phyloP scores from a whole-genome alignment of 2,329 filamentous ascomycete species.

The Clarireedia hainanense region DNA sequence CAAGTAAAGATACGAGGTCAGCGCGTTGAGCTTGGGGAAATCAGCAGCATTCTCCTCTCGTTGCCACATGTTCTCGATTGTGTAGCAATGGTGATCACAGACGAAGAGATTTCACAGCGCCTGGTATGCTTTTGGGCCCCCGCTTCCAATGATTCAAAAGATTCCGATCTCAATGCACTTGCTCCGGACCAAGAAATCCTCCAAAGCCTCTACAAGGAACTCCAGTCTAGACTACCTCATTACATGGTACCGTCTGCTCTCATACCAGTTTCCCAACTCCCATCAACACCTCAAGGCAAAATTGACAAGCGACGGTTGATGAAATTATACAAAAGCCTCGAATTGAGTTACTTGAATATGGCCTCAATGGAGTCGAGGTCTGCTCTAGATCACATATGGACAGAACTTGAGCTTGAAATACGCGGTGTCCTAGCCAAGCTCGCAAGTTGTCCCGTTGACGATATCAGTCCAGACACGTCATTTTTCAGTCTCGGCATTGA shows the following conservation, averaged over 20 bases:
- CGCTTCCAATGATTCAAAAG: not conserved
- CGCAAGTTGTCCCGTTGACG: constrained; percentile 30
- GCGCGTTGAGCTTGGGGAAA: constrained; percentile 70
- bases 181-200: constrained; percentile 32
- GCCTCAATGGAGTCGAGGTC: constrained; percentile 18
- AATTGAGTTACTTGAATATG: constrained; percentile 36
- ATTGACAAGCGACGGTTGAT: constrained; percentile 53
- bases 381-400: constrained; percentile 35
- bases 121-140: constrained; percentile 66
- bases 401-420: constrained; percentile 47
- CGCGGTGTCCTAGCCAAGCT: constrained; percentile 32
- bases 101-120: constrained; percentile 37
- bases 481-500: constrained; percentile 76
- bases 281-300: constrained; percentile 69
- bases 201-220: constrained; percentile 41
- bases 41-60: constrained; percentile 54
- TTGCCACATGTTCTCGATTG: constrained; percentile 50
- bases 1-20: constrained; percentile 79
- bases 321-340: constrained; percentile 39
- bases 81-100: constrained; percentile 49
- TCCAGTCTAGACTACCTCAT: constrained; percentile 51
- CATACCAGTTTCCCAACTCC: constrained; percentile 61
- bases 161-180: constrained; percentile 25
- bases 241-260: constrained; percentile 78
- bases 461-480: constrained; percentile 57